Base-by-base conservation (phyloP, 345 rosid genomes). In the Diplotaxis tenuifolia region DNA sequence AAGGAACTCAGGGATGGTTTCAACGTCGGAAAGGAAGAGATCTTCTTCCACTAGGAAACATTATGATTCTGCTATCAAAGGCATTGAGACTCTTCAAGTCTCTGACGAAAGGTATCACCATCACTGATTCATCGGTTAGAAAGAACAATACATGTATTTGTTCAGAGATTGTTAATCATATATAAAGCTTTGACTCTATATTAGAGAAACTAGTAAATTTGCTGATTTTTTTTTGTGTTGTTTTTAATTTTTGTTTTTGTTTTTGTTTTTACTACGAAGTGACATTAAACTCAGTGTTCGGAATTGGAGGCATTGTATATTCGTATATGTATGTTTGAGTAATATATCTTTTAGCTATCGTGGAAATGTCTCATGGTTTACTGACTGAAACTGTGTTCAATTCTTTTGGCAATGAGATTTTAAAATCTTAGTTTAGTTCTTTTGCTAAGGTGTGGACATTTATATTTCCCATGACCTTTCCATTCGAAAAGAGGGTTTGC, bases 21-120 rank as follows among this genome's bases (percentile, higher is more conserved):
- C 90, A 25, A 67, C 89, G 8, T 73, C 92, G 8, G 96, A 88
- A 23, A 81, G 86, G 15, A 86, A 85, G 83, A 93, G 84, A 15
- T 32, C 88, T 19, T 70, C 84, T 9, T 86, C 93, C 5, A 85
- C 84, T 4, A 83, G 93, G 80, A 86, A 86, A 83, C 81, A 74
- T 10, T 88, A 83, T 10, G 96, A 90, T 45, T 71, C 85, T 32
- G 78, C 91, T 25, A 79, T 90, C 0, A 88, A 83, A 79, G 96
- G 92, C 75, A 84, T 90, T 0, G 92, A 88, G 76, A 64, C 79
- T 57, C 86, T 90, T 72, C 87, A 81, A 70, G 83, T 90, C 47
- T 65, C 79, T 1, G 73, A 70, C 52, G 76, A 79, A 58, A 79
- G 82, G 79, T 75, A 65, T 65, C 82, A 68, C 42, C 69, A 75